These are phyloP conservation scores for Yarrowia sp. DNA, from an alignment of 805 yeast genomes.

Conservation along the genomic window DNA sequence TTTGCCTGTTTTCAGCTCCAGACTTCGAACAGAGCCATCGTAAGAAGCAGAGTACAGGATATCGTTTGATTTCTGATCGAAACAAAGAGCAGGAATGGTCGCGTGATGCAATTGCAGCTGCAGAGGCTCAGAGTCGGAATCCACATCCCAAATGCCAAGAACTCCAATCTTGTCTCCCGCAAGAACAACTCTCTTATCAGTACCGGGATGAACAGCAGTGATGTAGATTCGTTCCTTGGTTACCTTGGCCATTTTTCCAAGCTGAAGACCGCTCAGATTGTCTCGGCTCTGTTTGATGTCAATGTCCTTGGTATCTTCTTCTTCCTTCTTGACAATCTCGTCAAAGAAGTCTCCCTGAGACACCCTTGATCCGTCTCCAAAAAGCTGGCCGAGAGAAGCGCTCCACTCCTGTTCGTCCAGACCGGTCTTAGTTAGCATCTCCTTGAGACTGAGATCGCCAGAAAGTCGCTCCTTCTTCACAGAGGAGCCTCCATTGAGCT, in stretches of 20 bases:
- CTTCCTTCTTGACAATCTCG: slow-evolving; percentile 44
- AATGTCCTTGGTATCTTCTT: slow-evolving; percentile 54
- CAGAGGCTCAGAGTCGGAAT: slow-evolving; percentile 52
- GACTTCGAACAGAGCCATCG: slow-evolving; percentile 81
- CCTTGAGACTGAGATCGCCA: slow-evolving; percentile 49
- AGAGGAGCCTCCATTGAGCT: slow-evolving; percentile 50
- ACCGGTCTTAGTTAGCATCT: slow-evolving; percentile 45
- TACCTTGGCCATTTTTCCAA: slow-evolving; percentile 67
- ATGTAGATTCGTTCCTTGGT: slow-evolving; percentile 72
- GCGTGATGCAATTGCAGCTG: slow-evolving; percentile 78
- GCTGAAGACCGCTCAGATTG: slow-evolving; percentile 58
- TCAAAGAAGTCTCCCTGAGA: slow-evolving; percentile 52
- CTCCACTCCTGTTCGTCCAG: slow-evolving; percentile 51
- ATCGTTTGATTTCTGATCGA: slow-evolving; percentile 58
- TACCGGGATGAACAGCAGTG: slow-evolving; percentile 77
- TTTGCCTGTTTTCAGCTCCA: slow-evolving; percentile 68
- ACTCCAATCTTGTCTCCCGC: slow-evolving; percentile 93
- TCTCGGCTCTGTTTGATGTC: slow-evolving; percentile 59
- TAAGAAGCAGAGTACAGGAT: slow-evolving; percentile 76
- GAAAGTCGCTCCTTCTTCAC: slow-evolving; percentile 55
- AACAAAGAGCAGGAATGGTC: slow-evolving; percentile 68
- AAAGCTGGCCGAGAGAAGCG: slow-evolving; percentile 48
- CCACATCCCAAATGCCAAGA: slow-evolving; percentile 86
- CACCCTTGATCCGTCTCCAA: slow-evolving; percentile 44
- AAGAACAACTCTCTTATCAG: slow-evolving; percentile 64